phyloP scores from a whole-genome alignment of 768 basidiomycete species.

The Lepiota brunneoincarnata region DNA sequence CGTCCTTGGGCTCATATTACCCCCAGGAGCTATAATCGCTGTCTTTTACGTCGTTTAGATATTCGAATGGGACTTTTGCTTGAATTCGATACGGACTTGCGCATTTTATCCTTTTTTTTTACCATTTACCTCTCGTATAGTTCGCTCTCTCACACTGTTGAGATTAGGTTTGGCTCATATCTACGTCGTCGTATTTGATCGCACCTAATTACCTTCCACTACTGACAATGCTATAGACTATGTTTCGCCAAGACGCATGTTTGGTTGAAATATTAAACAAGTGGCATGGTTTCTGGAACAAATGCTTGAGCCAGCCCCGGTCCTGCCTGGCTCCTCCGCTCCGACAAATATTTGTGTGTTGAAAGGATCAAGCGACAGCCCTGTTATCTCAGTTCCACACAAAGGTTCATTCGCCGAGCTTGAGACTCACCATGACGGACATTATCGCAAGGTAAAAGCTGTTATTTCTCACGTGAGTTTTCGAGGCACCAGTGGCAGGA shows the following conservation, averaged over 20 bases:
- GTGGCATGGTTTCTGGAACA: too few species aligned
- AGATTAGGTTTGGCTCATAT: neutral
- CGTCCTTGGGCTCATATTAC: neutral
- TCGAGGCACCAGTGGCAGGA: too few species aligned
- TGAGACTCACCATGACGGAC: slow-evolving; percentile 1
- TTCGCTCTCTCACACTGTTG: neutral
- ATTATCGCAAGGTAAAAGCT: neutral
- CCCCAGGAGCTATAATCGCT: slow-evolving; percentile 28
- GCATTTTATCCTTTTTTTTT: neutral
- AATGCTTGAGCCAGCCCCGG: too few species aligned
- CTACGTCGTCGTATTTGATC: neutral
- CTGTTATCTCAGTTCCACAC: neutral
- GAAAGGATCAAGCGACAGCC: neutral
- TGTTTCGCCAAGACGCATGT: neutral
- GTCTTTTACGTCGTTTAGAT: neutral
- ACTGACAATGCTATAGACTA: slow-evolving; percentile 3
- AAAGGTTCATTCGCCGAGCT: neutral
- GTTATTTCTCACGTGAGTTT: neutral
- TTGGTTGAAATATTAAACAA: too few species aligned
- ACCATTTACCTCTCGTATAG: neutral
- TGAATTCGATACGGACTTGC: slow-evolving; percentile 1
- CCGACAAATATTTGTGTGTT: neutral
- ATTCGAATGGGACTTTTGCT: slow-evolving; percentile 2
- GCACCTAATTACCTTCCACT: neutral
- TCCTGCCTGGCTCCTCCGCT: too few species aligned